Percentiles rank a stretch among this genome's conserved stretches.
Evolutionary conservation across 164 flowering plant genomes (phyloP).

Genomic region (Aristolochia contorta): DNA sequence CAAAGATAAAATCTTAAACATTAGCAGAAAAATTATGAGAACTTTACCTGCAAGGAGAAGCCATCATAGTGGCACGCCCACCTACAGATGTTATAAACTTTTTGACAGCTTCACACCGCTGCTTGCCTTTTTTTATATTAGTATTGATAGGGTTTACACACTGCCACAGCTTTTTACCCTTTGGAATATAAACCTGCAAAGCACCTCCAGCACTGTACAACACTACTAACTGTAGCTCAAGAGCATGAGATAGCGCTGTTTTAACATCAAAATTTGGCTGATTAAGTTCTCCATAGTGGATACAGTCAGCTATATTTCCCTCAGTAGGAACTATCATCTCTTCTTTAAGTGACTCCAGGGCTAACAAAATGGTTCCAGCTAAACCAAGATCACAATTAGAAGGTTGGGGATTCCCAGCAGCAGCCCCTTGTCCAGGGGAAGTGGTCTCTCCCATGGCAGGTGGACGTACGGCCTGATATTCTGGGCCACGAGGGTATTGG

Average conservation of each 20-base stretch:
- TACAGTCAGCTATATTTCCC: constrained; percentile 67
- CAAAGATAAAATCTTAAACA: not conserved
- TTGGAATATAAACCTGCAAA: constrained; percentile 45
- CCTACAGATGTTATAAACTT: constrained; percentile 42
- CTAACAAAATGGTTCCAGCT: constrained; percentile 60
- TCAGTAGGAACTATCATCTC: constrained; percentile 76
- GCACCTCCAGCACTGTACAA: constrained; percentile 37
- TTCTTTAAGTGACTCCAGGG: constrained; percentile 53
- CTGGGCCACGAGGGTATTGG: constrained; percentile 24
- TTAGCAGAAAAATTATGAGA: not conserved
- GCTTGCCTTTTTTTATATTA: constrained; percentile 37
- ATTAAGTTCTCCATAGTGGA: constrained; percentile 46
- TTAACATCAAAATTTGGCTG: constrained; percentile 53
- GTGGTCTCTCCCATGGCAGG: constrained; percentile 13
- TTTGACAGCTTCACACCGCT: constrained; percentile 55
- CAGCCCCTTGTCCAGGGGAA: constrained; percentile 32
- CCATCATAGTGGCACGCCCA: constrained; percentile 53
- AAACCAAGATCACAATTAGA: constrained; percentile 37
- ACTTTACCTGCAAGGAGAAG: constrained; percentile 62
- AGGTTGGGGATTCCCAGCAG: constrained; percentile 38
- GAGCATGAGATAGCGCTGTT: constrained; percentile 55
- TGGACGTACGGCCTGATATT: constrained; percentile 23
- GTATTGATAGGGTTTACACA: constrained; percentile 65
- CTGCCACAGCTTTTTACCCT: constrained; percentile 59
- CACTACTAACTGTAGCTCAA: constrained; percentile 60